Evolutionary conservation across 495 filamentous ascomycete genomes (phyloP).

Genomic region (Massariosphaeria phaeospora): DNA sequence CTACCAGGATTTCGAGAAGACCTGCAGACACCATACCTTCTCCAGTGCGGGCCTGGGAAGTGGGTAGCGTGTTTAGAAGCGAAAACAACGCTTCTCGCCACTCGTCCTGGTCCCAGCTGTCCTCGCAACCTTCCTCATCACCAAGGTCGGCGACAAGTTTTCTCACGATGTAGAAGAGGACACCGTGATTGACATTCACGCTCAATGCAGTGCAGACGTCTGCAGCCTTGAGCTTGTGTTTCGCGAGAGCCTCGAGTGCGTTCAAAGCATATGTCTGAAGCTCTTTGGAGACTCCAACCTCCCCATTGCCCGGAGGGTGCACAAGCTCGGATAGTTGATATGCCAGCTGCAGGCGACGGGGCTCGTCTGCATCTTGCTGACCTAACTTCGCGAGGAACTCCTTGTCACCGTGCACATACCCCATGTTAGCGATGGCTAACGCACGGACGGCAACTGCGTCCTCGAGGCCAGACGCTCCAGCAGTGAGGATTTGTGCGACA

Average conservation of each 20-base stretch:
- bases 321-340: constrained; percentile 91
- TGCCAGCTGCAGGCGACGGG: constrained; percentile 78
- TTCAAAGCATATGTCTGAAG: constrained; percentile 79
- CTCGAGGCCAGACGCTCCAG: constrained; percentile 60
- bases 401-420: constrained; percentile 76
- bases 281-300: constrained; percentile 60
- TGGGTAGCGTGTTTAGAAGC: constrained; percentile 69
- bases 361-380: constrained; percentile 84
- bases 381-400: constrained; percentile 78
- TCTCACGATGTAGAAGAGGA: constrained; percentile 88
- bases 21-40: constrained; percentile 79
- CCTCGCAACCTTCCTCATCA: constrained; percentile 47
- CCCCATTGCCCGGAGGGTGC: constrained; percentile 65
- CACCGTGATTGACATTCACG: constrained; percentile 91
- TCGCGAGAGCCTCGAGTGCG: constrained; percentile 73
- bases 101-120: constrained; percentile 63
- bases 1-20: constrained; percentile 80
- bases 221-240: constrained; percentile 65
- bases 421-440: constrained; percentile 85
- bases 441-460: constrained; percentile 75
- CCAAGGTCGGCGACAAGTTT: constrained; percentile 81
- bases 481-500: constrained; percentile 68
- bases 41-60: constrained; percentile 62
- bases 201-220: constrained; percentile 84
- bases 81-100: constrained; percentile 87